A percentile compares a stretch with the other conserved stretches of the same genome.
Conservation (phyloP, 352 stramenopile species). For the Phytophthora europaea region DNA sequence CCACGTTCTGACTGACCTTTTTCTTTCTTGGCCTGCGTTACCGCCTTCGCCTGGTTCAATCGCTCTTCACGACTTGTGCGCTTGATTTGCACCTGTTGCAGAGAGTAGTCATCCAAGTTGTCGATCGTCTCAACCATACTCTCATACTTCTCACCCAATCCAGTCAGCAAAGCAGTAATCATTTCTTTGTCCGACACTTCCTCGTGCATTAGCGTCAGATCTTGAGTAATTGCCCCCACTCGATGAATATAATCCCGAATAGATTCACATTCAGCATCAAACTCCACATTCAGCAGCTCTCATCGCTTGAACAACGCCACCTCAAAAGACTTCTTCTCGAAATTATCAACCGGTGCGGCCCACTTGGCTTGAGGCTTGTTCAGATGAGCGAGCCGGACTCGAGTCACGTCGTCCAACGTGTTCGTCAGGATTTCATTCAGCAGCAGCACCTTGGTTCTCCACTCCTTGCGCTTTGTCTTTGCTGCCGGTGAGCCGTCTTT, state of each 20-base stretch:
- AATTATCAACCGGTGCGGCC: slow-evolving; percentile 18
- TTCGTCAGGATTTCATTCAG: slow-evolving; percentile 26
- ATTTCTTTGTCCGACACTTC: slow-evolving; percentile 3
- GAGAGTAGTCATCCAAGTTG: slow-evolving; percentile 5
- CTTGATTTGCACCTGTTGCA: slow-evolving; percentile 15
- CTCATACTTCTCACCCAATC: slow-evolving; percentile 2
- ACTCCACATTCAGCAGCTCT: slow-evolving; percentile 6
- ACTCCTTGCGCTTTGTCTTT: slow-evolving; percentile 11
- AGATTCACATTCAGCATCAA: not conserved
- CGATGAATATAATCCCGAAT: slow-evolving; percentile 12
- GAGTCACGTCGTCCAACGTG: slow-evolving; percentile 18
- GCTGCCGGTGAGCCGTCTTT: not conserved
- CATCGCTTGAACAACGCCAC: slow-evolving; percentile 12
- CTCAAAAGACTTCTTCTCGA: slow-evolving; percentile 24
- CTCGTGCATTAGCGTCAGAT: slow-evolving; percentile 1
- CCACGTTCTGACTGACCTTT: not conserved
- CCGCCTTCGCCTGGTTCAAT: not conserved
- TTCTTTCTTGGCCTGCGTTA: not conserved
- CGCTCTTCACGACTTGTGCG: slow-evolving; percentile 4
- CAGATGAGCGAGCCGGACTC: slow-evolving; percentile 18
- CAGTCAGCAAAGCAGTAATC: slow-evolving; percentile 5
- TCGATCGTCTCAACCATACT: slow-evolving; percentile 7
- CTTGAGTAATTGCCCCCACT: slow-evolving; percentile 6
- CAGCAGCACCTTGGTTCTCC: slow-evolving; percentile 8
- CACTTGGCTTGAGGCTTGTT: slow-evolving; percentile 18